These are phyloP conservation scores for Cryptococcus maquisensis DNA, from an alignment of 1,284 basidiomycete genomes.

Conservation along the genomic window DNA sequence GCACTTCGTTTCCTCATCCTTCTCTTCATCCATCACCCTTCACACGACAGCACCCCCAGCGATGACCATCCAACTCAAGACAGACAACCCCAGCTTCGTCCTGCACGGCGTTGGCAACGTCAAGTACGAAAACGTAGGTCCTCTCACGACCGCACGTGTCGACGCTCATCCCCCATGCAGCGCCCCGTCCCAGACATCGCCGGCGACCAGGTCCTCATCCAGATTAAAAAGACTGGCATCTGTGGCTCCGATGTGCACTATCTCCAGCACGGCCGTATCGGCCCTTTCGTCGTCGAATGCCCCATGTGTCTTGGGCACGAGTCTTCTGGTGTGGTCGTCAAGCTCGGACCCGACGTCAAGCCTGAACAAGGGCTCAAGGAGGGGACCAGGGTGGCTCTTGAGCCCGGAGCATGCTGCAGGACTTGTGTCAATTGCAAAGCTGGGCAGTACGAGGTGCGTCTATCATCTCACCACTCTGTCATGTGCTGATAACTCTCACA, in stretches of 20 bases:
- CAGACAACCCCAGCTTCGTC: constrained; percentile 46
- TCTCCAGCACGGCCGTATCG: constrained; percentile 42
- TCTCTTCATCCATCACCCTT: too few relatives aligned
- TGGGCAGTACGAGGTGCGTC: constrained; percentile 71
- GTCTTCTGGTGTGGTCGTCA: constrained; percentile 35
- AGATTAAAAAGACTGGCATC: constrained; percentile 90
- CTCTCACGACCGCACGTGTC: not conserved
- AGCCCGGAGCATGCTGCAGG: constrained; percentile 55
- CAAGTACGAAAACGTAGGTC: constrained; percentile 49
- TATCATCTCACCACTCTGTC: too few relatives aligned
- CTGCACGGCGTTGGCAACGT: constrained; percentile 46
- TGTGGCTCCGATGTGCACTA: constrained; percentile 77
- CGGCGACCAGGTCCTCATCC: constrained; percentile 75
- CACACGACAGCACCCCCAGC: not conserved
- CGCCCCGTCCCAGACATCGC: constrained; percentile 72
- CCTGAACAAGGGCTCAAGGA: constrained; percentile 21
- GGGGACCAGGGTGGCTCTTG: constrained; percentile 55
- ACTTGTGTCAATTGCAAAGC: constrained; percentile 51
- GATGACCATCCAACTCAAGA: constrained; percentile 21
- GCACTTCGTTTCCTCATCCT: not conserved
- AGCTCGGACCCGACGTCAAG: constrained; percentile 37
- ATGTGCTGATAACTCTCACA: not conserved
- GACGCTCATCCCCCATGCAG: constrained; percentile 33
- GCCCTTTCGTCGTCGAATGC: constrained; percentile 44
- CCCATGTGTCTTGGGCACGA: constrained; percentile 49